These are phyloP conservation scores for Aspergillus thermomutatus DNA, from an alignment of 2,329 filamentous ascomycete genomes.

Conservation along the genomic window DNA sequence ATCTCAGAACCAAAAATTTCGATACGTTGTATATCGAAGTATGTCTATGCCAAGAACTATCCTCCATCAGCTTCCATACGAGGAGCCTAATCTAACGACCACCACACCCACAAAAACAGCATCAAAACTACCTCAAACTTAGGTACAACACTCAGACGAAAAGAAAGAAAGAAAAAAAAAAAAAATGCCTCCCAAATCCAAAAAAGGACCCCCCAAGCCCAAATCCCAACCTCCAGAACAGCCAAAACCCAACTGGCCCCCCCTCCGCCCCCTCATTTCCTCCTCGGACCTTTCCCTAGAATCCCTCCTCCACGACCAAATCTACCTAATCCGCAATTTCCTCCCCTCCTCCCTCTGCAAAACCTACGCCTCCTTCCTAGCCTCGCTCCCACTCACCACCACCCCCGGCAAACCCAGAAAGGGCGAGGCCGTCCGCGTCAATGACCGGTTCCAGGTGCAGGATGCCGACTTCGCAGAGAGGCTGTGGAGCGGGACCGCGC, in stretches of 20 bases:
- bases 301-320: constrained; percentile 60
- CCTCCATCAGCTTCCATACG: background rate
- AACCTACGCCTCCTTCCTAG: constrained; percentile 70
- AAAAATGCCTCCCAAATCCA: constrained; percentile 24
- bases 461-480: constrained; percentile 70
- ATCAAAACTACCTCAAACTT: constrained; percentile 6
- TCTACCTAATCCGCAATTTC: constrained; percentile 70
- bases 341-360: constrained; percentile 73
- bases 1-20: background rate
- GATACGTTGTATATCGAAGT: background rate
- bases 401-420: constrained; percentile 76
- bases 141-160: background rate
- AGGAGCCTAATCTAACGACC: background rate
- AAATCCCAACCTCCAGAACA: constrained; percentile 15
- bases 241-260: constrained; percentile 62
- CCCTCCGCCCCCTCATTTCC: constrained; percentile 66
- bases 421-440: constrained; percentile 78
- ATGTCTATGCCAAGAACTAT: too few species aligned
- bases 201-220: constrained; percentile 10
- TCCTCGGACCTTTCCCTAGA: constrained; percentile 61
- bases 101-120: constrained; percentile 3
- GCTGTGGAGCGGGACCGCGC: constrained; percentile 73
- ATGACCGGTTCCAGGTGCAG: constrained; percentile 82
- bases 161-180: constrained; percentile 1
- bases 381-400: constrained; percentile 67